Evolutionary conservation across 2,329 filamentous ascomycete genomes (phyloP).

Genomic region (Lachnellula willkommii): DNA sequence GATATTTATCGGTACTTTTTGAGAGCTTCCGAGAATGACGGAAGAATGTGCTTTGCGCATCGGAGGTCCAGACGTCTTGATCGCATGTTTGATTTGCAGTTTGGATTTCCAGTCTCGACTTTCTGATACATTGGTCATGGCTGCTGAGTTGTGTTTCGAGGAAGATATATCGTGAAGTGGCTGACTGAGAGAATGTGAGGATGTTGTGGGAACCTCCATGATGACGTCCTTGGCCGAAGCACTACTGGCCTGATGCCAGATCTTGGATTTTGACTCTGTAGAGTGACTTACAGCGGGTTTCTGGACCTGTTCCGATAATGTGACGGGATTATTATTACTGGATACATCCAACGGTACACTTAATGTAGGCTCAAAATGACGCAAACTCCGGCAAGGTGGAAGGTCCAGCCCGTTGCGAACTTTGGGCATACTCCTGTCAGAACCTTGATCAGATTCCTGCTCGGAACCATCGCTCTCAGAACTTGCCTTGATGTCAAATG

Average conservation of each 20-base stretch:
- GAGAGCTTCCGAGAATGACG: constrained; percentile 9
- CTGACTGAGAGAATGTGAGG: not conserved
- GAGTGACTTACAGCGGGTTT: not conserved
- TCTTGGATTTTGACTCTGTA: not conserved
- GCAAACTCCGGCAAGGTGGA: not conserved
- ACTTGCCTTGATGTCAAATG: not conserved
- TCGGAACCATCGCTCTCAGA: not conserved
- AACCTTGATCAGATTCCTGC: not conserved
- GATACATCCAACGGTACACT: not conserved
- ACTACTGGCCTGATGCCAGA: not conserved
- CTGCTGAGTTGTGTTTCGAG: not conserved
- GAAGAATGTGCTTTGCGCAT: constrained; percentile 1
- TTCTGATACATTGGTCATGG: not conserved
- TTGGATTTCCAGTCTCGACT: not conserved
- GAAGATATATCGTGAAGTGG: not conserved
- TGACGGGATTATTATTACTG: no score
- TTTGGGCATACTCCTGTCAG: not conserved
- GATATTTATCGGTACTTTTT: constrained; percentile 17
- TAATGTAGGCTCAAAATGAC: not conserved
- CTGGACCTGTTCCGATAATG: not conserved
- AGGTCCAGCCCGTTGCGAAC: not conserved
- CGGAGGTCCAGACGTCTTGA: not conserved
- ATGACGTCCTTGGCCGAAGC: not conserved
- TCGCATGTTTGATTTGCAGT: not conserved
- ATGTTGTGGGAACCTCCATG: not conserved